Evolutionary conservation across 768 basidiomycete genomes (phyloP).

Genomic region (Podaxis pistillaris): DNA sequence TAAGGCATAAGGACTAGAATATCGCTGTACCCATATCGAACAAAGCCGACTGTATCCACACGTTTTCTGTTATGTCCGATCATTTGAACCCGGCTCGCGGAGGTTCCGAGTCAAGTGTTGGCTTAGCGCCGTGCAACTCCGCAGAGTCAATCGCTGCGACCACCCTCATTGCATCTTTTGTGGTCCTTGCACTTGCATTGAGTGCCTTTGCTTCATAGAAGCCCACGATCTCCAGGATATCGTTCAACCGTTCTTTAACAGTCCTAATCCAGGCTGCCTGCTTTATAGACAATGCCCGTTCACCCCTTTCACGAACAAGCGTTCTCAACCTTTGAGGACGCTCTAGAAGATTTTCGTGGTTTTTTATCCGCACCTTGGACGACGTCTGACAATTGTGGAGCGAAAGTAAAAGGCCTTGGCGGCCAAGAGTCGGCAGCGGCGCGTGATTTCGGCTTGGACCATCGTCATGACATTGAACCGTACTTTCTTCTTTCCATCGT

Average conservation of each 20-base stretch:
- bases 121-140: slow-evolving; percentile 45
- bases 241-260: slow-evolving; percentile 37
- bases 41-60: slow-evolving; percentile 51
- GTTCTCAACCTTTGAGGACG: slow-evolving; percentile 45
- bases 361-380: too few species aligned
- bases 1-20: slow-evolving; percentile 53
- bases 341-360: slow-evolving; percentile 31
- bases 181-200: slow-evolving; percentile 39
- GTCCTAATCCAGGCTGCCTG: slow-evolving; percentile 25
- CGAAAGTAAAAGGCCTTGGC: too few species aligned
- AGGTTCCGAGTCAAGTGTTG: slow-evolving; percentile 31
- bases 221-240: slow-evolving; percentile 41
- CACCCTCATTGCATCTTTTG: slow-evolving; percentile 54
- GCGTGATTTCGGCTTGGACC: too few species aligned
- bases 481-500: too few species aligned
- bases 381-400: too few species aligned
- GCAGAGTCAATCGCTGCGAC: slow-evolving; percentile 65
- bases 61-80: slow-evolving; percentile 33
- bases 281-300: slow-evolving; percentile 29
- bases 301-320: slow-evolving; percentile 31
- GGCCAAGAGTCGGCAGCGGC: too few species aligned
- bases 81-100: slow-evolving; percentile 40
- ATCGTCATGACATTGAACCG: too few species aligned
- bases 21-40: slow-evolving; percentile 54
- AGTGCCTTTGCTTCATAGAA: slow-evolving; percentile 57